Evolutionary conservation across 192 early-diverging fungal species (phyloP).

Genomic region (Coemansia sp.): DNA sequence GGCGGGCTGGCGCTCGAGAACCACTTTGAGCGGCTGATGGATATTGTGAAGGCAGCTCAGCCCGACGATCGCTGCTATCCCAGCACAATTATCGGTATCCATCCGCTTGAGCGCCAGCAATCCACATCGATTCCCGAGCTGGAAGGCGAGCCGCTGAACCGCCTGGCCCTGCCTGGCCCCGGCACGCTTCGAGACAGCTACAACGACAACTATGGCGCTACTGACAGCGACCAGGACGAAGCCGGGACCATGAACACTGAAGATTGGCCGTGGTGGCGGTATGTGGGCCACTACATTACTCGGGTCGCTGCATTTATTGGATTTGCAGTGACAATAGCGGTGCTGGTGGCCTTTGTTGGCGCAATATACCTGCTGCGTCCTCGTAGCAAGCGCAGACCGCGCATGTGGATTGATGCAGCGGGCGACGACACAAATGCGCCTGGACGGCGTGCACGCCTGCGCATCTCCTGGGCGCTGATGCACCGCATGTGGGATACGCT

Average conservation of each 20-base stretch:
- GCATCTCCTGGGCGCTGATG: constrained; percentile 51
- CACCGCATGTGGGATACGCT: constrained; percentile 53
- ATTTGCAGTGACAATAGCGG: constrained; percentile 33
- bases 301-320: constrained; percentile 48
- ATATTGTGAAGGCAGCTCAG: constrained; percentile 13
- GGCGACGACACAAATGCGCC: constrained; percentile 27
- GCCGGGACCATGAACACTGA: background rate
- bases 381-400: constrained; percentile 45
- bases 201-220: background rate
- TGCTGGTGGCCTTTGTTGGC: constrained; percentile 33
- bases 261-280: constrained; percentile 51
- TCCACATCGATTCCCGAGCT: constrained; percentile 13
- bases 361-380: constrained; percentile 42
- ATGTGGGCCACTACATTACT: constrained; percentile 47
- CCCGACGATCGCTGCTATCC: constrained; percentile 21
- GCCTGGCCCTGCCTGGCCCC: constrained; percentile 19
- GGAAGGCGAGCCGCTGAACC: constrained; percentile 21
- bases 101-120: constrained; percentile 20
- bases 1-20: constrained; percentile 15
- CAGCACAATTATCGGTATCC: constrained; percentile 30
- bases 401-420: constrained; percentile 50
- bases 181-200: background rate
- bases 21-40: constrained; percentile 31
- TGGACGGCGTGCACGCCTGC: constrained; percentile 45
- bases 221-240: background rate